Conservation (phyloP, 805 yeast genomes). For the Jamesozyma spencerorum region DNA sequence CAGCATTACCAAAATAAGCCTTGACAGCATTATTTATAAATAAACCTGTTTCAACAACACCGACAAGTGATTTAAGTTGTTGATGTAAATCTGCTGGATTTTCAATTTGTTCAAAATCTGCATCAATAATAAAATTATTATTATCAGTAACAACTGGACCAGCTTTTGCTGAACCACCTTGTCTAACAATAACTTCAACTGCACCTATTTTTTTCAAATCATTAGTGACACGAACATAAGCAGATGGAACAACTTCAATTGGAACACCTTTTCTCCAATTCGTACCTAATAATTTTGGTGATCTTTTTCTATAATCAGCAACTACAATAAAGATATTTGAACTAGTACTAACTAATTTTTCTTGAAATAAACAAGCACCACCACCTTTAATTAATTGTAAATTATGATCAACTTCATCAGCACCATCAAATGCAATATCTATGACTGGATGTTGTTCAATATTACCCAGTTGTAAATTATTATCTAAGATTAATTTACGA, state of each 20-base stretch:
- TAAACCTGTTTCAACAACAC: constrained; percentile 94
- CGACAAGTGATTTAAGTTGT: constrained; percentile 65
- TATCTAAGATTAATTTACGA: constrained; percentile 70
- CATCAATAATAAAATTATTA: constrained; percentile 86
- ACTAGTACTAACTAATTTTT: constrained; percentile 81
- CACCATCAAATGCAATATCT: constrained; percentile 96
- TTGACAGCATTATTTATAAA: constrained; percentile 61
- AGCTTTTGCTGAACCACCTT: constrained; percentile 87
- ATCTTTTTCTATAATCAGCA: constrained; percentile 84
- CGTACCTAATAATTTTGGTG: constrained; percentile 57
- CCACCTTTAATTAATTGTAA: constrained; percentile 95
- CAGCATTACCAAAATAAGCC: constrained; percentile 83
- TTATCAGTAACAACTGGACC: constrained; percentile 96
- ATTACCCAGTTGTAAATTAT: constrained; percentile 68
- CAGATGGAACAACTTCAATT: constrained; percentile 85
- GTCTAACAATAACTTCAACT: constrained; percentile 65
- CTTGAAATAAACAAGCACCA: constrained; percentile 96
- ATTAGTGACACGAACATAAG: constrained; percentile 64
- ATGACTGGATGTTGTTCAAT: constrained; percentile 75
- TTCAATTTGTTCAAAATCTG: constrained; percentile 74
- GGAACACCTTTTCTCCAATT: constrained; percentile 90
- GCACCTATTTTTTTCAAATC: constrained; percentile 41
- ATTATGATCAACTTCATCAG: constrained; percentile 83
- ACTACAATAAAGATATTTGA: constrained; percentile 73
- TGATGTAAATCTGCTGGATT: constrained; percentile 46